A percentile compares a stretch with the other conserved stretches of the same genome.
phyloP scores from a whole-genome alignment of 129 eudicot genomes.

The Solidago caesia region DNA sequence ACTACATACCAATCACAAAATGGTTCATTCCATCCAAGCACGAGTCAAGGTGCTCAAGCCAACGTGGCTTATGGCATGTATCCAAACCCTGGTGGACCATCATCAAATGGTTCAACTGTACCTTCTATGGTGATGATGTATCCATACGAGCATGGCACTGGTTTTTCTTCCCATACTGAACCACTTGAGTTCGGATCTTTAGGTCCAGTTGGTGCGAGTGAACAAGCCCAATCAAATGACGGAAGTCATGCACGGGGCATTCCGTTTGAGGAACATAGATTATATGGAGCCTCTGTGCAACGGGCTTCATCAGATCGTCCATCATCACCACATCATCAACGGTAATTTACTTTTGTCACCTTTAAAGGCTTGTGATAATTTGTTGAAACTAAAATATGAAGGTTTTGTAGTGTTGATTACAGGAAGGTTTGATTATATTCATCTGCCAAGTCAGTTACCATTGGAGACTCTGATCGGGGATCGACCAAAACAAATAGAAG shows the following conservation, averaged over 20 bases:
- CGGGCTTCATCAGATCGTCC: constrained; percentile 82
- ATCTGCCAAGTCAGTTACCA: constrained; percentile 14
- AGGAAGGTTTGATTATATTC: constrained; percentile 24
- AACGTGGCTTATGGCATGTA: constrained; percentile 64
- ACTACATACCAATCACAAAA: constrained; percentile 66
- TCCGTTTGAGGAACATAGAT: constrained; percentile 57
- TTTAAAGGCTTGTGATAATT: neutral
- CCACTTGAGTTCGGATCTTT: constrained; percentile 82
- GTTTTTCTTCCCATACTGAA: constrained; percentile 51
- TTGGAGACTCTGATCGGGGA: neutral
- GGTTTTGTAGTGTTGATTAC: constrained; percentile 19
- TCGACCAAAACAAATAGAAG: neutral
- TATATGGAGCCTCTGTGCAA: constrained; percentile 41
- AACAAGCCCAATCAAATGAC: constrained; percentile 45
- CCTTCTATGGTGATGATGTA: constrained; percentile 63
- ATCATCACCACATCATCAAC: constrained; percentile 69
- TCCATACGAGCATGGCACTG: constrained; percentile 61
- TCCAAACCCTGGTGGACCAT: constrained; percentile 47
- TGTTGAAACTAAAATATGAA: constrained; percentile 3
- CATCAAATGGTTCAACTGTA: constrained; percentile 59
- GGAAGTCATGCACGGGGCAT: constrained; percentile 45
- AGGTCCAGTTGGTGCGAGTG: constrained; percentile 57
- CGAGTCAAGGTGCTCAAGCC: constrained; percentile 47
- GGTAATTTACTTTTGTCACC: constrained; percentile 36
- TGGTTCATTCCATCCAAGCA: constrained; percentile 50